These are phyloP conservation scores for Chrysosporium queenslandicum DNA, from an alignment of 2,329 filamentous ascomycete species.

Conservation along the genomic window DNA sequence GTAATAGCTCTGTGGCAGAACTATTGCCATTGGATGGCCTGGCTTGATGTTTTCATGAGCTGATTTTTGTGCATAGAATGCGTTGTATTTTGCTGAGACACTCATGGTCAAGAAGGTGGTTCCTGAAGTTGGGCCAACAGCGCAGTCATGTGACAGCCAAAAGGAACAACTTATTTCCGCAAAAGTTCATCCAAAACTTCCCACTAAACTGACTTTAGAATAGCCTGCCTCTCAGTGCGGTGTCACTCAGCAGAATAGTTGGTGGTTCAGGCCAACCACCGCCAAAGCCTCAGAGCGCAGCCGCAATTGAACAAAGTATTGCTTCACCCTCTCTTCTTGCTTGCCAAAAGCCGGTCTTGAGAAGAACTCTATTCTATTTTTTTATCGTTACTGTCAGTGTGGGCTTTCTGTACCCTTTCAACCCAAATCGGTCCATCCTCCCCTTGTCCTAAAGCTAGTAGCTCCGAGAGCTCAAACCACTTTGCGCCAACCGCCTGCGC, in stretches of 20 bases:
- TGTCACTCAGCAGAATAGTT: conserved; percentile 23
- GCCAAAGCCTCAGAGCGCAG: background rate
- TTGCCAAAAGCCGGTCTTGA: background rate
- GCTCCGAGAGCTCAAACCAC: too few species aligned
- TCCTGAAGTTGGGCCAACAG: too few species aligned
- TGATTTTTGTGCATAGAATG: background rate
- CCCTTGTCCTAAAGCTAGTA: too few species aligned
- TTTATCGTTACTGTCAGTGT: background rate
- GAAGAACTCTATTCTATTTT: background rate
- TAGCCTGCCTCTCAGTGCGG: conserved; percentile 20
- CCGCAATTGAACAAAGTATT: background rate
- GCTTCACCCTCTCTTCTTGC: background rate
- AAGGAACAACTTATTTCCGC: background rate
- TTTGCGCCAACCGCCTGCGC: background rate
- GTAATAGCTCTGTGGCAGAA: conserved; percentile 25
- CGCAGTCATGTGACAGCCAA: too few species aligned
- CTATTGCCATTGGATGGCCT: too few species aligned
- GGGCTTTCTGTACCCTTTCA: background rate
- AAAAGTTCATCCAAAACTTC: too few species aligned
- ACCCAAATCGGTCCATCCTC: background rate
- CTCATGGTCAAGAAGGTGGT: too few species aligned
- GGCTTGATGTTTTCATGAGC: background rate
- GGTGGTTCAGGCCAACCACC: background rate
- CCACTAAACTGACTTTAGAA: background rate
- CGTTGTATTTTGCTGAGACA: too few species aligned